A percentile compares a stretch with the other conserved stretches of the same genome.
Evolutionary conservation across 805 yeast genomes (phyloP).

Genomic region (Monosporozyma solicola): DNA sequence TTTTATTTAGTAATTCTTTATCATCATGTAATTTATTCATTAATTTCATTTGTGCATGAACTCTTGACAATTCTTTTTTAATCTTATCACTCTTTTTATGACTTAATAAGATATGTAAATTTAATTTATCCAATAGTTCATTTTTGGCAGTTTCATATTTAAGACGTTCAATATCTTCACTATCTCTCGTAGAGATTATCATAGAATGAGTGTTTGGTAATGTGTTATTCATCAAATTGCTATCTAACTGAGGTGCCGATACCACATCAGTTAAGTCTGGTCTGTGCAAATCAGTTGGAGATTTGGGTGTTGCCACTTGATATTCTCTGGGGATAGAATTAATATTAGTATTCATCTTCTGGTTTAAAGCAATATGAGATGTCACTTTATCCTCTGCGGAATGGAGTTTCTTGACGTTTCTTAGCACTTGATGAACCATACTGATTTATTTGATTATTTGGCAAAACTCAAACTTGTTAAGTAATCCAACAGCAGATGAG

Average conservation of each 20-base stretch:
- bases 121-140: conserved; percentile 39
- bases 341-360: neutral
- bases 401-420: neutral
- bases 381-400: neutral
- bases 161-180: conserved; percentile 25
- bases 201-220: neutral
- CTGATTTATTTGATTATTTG: too few species aligned
- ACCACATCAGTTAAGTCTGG: neutral
- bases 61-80: conserved; percentile 46
- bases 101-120: conserved; percentile 50
- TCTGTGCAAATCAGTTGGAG: conserved; percentile 27
- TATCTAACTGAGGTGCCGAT: neutral
- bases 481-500: too few species aligned
- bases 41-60: conserved; percentile 48
- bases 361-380: neutral
- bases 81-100: conserved; percentile 46
- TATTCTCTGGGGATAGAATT: conserved; percentile 15
- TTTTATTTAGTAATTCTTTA: conserved; percentile 17
- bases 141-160: conserved; percentile 26
- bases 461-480: too few species aligned
- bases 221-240: neutral
- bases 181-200: conserved; percentile 9
- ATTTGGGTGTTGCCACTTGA: conserved; percentile 38
- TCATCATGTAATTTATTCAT: conserved; percentile 37
- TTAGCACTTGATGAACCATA: neutral